Conservation (phyloP, 306 rosid genomes). For the Prunus fruticosa region DNA sequence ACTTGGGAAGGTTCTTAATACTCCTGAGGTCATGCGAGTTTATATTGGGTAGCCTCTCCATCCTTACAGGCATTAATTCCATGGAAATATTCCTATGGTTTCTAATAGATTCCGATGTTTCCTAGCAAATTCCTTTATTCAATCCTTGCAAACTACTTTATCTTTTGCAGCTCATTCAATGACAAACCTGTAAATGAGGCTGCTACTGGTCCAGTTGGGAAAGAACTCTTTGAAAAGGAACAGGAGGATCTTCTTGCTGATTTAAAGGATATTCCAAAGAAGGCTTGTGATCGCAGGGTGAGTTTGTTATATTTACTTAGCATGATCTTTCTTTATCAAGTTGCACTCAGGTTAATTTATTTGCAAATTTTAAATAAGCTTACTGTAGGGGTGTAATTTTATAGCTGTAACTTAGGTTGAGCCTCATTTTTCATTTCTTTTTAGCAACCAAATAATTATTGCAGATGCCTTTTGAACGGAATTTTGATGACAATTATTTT, state of each 20-base stretch:
- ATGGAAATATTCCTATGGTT: background rate
- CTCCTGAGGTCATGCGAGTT: constrained; percentile 91
- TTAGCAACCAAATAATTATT: background rate
- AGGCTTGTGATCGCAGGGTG: constrained; percentile 89
- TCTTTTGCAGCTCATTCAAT: constrained; percentile 75
- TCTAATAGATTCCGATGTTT: background rate
- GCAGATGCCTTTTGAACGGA: background rate
- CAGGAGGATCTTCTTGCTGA: constrained; percentile 90
- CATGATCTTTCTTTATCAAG: background rate
- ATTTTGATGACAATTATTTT: background rate
- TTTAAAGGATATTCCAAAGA: constrained; percentile 90
- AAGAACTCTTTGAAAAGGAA: constrained; percentile 85
- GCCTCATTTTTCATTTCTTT: background rate
- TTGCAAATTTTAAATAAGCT: background rate
- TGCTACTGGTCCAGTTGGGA: constrained; percentile 63
- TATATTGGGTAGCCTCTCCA: constrained; percentile 75
- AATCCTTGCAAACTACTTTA: background rate
- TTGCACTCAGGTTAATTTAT: background rate
- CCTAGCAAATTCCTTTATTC: background rate
- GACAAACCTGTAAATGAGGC: constrained; percentile 61
- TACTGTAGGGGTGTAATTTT: background rate
- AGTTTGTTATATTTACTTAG: constrained; percentile 25
- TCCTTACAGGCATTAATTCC: constrained; percentile 3
- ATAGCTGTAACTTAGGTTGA: background rate
- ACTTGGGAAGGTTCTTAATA: constrained; percentile 90